phyloP scores from a whole-genome alignment of 192 early-diverging fungal genomes.

The Mortierella antarctica region DNA sequence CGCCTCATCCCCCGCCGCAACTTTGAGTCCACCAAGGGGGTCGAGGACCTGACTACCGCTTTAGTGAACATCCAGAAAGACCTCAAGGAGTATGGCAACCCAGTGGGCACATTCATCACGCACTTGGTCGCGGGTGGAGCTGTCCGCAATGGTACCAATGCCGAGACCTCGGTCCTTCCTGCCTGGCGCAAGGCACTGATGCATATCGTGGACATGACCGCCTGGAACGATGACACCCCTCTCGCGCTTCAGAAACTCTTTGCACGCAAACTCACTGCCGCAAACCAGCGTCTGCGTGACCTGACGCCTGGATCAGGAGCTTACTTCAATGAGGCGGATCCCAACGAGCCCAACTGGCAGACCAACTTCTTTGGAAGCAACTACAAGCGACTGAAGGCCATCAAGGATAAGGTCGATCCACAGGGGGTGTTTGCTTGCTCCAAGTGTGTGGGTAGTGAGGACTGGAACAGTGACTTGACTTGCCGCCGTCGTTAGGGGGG shows the following conservation, averaged over 20 bases:
- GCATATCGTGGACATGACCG: neutral
- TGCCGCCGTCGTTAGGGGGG: too few species aligned
- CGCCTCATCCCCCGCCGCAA: conserved; percentile 43
- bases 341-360: conserved; percentile 56
- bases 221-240: conserved; percentile 10
- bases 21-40: conserved; percentile 26
- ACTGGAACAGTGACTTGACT: conserved; percentile 20
- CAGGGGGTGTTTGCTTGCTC: conserved; percentile 49
- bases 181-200: conserved; percentile 54
- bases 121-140: conserved; percentile 40
- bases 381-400: conserved; percentile 50
- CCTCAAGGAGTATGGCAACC: neutral
- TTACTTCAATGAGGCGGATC: conserved; percentile 63
- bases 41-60: conserved; percentile 2
- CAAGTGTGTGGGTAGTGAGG: conserved; percentile 43
- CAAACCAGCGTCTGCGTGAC: conserved; percentile 12
- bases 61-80: conserved; percentile 22
- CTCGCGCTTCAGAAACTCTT: neutral
- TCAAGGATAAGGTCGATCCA: conserved; percentile 61
- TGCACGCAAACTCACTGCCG: conserved; percentile 6
- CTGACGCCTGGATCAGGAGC: conserved; percentile 55
- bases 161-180: conserved; percentile 29
- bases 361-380: conserved; percentile 59
- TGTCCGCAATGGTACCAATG: conserved; percentile 17
- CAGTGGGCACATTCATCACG: conserved; percentile 3